A percentile compares a stretch with the other conserved stretches of the same genome.
Conservation (phyloP, 345 rosid species). For the Limnanthes douglasii region DNA sequence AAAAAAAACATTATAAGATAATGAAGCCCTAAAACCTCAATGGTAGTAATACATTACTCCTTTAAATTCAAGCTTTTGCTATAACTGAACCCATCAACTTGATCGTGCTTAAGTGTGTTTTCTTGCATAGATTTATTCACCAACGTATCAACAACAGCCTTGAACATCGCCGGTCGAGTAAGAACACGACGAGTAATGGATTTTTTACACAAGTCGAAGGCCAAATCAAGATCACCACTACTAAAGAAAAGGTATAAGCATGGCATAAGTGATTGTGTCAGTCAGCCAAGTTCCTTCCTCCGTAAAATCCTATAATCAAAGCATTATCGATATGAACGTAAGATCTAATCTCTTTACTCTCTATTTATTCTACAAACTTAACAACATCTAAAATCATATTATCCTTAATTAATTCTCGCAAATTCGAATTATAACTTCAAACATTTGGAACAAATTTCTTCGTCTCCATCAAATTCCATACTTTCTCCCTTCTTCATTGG, state of each 20-base stretch:
- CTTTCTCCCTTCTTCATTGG: slow-evolving; percentile 44
- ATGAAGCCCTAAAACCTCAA: too few species aligned
- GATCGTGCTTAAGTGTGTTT: slow-evolving; percentile 41
- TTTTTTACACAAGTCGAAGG: slow-evolving; percentile 28
- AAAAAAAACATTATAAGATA: too few species aligned
- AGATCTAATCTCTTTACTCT: slow-evolving; percentile 18
- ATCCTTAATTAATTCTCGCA: slow-evolving; percentile 30
- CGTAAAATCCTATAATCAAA: slow-evolving; percentile 35
- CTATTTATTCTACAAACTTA: slow-evolving; percentile 27
- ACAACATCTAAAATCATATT: slow-evolving; percentile 32
- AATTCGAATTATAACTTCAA: slow-evolving; percentile 41
- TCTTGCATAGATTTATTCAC: slow-evolving; percentile 26
- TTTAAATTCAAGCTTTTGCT: slow-evolving; percentile 23
- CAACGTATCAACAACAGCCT: slow-evolving; percentile 37
- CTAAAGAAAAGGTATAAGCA: slow-evolving; percentile 28
- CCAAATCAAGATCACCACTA: slow-evolving; percentile 39
- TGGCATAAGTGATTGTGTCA: slow-evolving; percentile 20
- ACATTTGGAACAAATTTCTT: slow-evolving; percentile 34
- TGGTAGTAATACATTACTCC: too few species aligned
- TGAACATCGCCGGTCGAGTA: slow-evolving; percentile 22
- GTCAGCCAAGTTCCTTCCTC: slow-evolving; percentile 26
- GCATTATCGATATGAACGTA: slow-evolving; percentile 40
- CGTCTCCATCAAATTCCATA: slow-evolving; percentile 45
- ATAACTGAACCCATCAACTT: slow-evolving; percentile 25
- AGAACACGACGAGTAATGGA: slow-evolving; percentile 12